Percentiles rank a stretch among this genome's conserved stretches.
Evolutionary conservation across 192 early-diverging fungal genomes (phyloP).

Genomic region (Podila horticola): DNA sequence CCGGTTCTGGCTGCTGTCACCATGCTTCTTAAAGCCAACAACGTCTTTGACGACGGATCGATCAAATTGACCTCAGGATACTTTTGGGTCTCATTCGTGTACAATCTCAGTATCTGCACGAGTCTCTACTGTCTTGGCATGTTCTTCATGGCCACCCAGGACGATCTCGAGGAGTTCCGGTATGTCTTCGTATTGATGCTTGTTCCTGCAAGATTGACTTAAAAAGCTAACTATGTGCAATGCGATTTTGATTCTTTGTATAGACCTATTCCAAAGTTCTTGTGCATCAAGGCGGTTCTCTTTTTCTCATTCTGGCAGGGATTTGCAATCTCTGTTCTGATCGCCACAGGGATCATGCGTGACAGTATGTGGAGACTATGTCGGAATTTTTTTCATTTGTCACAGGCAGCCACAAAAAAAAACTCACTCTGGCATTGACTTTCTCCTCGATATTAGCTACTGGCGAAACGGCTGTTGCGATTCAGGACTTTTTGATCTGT

Average conservation of each 20-base stretch:
- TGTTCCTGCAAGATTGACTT: no score
- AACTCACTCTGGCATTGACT: not conserved
- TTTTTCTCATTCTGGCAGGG: conserved; percentile 98
- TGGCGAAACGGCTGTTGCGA: conserved; percentile 66
- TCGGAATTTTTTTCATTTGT: no score
- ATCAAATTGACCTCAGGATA: conserved; percentile 77
- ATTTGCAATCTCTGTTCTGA: conserved; percentile 83
- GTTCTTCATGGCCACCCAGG: conserved; percentile 85
- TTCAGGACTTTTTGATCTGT: conserved; percentile 93
- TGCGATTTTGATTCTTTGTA: no score
- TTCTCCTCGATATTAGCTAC: not conserved
- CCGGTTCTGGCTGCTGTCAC: conserved; percentile 81
- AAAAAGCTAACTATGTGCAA: no score
- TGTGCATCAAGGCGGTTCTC: conserved; percentile 92
- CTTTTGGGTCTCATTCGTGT: conserved; percentile 83
- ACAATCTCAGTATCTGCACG: conserved; percentile 89
- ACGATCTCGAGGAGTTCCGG: conserved; percentile 79
- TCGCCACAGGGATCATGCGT: conserved; percentile 52
- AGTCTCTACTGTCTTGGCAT: conserved; percentile 89
- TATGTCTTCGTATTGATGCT: conserved; percentile 10
- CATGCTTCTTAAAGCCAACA: conserved; percentile 80
- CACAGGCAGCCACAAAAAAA: not conserved
- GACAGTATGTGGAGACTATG: no score
- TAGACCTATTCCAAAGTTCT: conserved; percentile 95
- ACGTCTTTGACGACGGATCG: conserved; percentile 83